Evolutionary conservation across 768 basidiomycete species (phyloP), one percentile per base, ranked within the genome.

Genomic region (Pisolithus microcarpus): DNA sequence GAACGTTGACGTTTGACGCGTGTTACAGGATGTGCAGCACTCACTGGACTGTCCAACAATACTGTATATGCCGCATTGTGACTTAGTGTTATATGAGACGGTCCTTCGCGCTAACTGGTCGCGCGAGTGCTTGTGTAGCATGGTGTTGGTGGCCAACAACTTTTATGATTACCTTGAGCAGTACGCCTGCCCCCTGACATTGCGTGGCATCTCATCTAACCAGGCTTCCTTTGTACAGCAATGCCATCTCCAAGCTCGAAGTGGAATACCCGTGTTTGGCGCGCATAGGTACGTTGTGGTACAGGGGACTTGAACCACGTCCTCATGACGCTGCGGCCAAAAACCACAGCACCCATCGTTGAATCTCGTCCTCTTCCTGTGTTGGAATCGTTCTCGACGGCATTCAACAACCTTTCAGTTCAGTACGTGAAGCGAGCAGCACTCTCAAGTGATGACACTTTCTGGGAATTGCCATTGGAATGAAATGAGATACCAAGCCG

Each of bases 41-140:
- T 49, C 52, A 15, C 34, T 70, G 43, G 54, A 57, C 24, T 46
- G 56, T 50, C 79, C 81, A 55, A 86, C 84, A 43, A 70, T 90
- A 49, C 70, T 82, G 49, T 87, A 79, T 68, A 87, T 88, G 85
- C 87, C 85, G 19, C 87, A 89, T 65, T 88, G 87, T 62, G 84
- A 86, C 60, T 61, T 84, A 65, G 75, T 74, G 53, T 72, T 89
- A 24, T 86, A 88, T 63, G 85, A 90, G 61, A 73, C 68, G 56
- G 60, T 87, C 42, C 65, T 89, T 50, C 73, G 74, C 51, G 73
- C 74, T 11, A 87, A 87, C 61, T 85, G 83, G 82, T 66, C 70
- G 43, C 60, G 52, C 26, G 70, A 70, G 26, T 66, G 67, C 19
- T 65, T 87, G 47, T 60, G 70, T 51, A 70, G 68, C 52, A 59